Evolutionary conservation across 257 asterid species (phyloP).

Genomic region (Ajuga chamaepitys): DNA sequence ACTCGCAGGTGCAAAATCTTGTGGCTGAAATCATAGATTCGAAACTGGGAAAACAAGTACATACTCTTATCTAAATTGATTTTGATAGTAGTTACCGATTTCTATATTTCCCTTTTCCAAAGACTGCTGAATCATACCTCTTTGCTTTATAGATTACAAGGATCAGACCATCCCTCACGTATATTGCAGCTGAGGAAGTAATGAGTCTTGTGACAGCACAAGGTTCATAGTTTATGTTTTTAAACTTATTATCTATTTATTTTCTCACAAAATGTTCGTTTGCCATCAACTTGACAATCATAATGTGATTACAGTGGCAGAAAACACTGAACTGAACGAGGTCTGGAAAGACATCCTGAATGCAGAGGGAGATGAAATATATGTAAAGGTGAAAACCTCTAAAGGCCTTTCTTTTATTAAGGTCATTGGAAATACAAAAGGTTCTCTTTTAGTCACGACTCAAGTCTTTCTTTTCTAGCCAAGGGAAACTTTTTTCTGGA

Average conservation of each 20-base stretch:
- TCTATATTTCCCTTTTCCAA: not conserved
- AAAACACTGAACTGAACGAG: conserved; percentile 73
- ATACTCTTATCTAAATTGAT: not conserved
- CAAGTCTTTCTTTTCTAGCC: no score
- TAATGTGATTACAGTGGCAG: conserved; percentile 53
- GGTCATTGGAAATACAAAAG: no score
- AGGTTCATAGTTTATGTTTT: conserved; percentile 44
- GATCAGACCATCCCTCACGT: conserved; percentile 82
- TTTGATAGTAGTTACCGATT: not conserved
- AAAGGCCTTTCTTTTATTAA: no score
- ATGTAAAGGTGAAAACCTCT: conserved; percentile 54
- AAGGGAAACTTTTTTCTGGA: no score
- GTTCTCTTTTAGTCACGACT: no score
- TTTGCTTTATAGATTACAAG: conserved; percentile 50
- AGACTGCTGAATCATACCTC: conserved; percentile 2
- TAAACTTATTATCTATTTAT: not conserved
- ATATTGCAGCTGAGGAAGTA: conserved; percentile 86
- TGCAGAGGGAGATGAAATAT: conserved; percentile 96
- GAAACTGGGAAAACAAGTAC: conserved; percentile 88
- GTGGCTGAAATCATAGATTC: conserved; percentile 91
- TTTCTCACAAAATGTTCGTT: not conserved
- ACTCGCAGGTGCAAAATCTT: conserved; percentile 76
- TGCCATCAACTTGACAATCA: not conserved
- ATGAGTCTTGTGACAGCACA: conserved; percentile 99
- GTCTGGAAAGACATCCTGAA: conserved; percentile 94